These are phyloP conservation scores for Kwoniella shivajii DNA, from an alignment of 1,284 basidiomycete genomes.

Conservation along the genomic window DNA sequence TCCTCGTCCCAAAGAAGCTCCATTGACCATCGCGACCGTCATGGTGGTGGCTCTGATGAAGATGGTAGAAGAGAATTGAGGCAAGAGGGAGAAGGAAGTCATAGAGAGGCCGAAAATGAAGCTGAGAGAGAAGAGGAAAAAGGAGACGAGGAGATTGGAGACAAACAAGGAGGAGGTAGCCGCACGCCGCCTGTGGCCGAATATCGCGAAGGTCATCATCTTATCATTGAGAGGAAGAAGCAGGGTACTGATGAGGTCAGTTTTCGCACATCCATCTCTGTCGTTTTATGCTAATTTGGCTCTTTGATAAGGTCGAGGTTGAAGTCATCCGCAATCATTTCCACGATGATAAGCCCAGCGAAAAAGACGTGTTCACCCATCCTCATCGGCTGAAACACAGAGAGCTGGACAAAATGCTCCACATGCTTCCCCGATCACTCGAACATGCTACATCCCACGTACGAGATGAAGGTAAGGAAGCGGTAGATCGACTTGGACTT, in stretches of 20 bases:
- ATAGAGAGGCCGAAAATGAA: conserved; percentile 7
- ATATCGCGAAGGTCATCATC: conserved; percentile 70
- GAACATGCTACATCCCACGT: conserved; percentile 37
- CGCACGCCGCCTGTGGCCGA: conserved; percentile 55
- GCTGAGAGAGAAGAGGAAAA: conserved; percentile 22
- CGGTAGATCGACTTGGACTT: conserved; percentile 35
- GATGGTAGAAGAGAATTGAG: conserved; percentile 2
- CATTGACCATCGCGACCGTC: no score
- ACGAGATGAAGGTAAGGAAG: conserved; percentile 29
- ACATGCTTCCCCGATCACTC: conserved; percentile 24
- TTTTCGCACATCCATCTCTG: conserved; percentile 2
- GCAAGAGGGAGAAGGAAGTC: conserved; percentile 3
- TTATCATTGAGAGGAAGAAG: conserved; percentile 64
- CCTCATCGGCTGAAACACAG: conserved; percentile 35
- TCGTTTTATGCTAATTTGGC: background rate
- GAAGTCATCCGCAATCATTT: conserved; percentile 62
- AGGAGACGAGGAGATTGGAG: conserved; percentile 15
- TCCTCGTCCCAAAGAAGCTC: no score
- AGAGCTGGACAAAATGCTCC: conserved; percentile 34
- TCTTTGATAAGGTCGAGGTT: conserved; percentile 62
- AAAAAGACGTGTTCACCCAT: conserved; percentile 36
- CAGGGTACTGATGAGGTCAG: conserved; percentile 68
- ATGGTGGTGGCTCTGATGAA: no score
- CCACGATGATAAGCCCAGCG: conserved; percentile 23
- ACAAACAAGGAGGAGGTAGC: conserved; percentile 37